phyloP scores from a whole-genome alignment of 2,329 filamentous ascomycete species.

The Penicillium sclerotiorum region DNA sequence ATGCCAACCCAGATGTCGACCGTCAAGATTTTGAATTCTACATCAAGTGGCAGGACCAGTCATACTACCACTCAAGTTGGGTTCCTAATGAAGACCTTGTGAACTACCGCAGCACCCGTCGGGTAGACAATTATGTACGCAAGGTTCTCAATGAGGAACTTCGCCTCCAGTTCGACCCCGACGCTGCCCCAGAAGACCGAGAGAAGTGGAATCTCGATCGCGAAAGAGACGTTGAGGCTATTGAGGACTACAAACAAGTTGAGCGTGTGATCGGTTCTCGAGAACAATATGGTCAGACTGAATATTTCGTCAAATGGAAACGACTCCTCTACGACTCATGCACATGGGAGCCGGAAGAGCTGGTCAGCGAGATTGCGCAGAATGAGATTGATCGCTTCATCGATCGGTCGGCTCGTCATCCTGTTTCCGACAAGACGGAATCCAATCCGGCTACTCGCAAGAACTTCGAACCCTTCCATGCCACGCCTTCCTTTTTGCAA shows the following conservation, averaged over 20 bases:
- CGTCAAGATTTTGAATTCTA: slow-evolving; percentile 81
- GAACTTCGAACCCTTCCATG: slow-evolving; percentile 70
- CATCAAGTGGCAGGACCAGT: slow-evolving; percentile 97
- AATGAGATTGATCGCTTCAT: slow-evolving; percentile 89
- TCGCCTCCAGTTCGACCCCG: slow-evolving; percentile 71
- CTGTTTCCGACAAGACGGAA: slow-evolving; percentile 77
- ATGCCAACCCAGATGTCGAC: slow-evolving; percentile 36
- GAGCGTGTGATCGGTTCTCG: slow-evolving; percentile 88
- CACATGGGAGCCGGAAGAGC: slow-evolving; percentile 83
- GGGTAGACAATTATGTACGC: slow-evolving; percentile 92
- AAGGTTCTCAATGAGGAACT: slow-evolving; percentile 81
- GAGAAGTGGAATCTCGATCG: slow-evolving; percentile 96
- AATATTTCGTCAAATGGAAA: slow-evolving; percentile 98
- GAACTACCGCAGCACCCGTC: slow-evolving; percentile 79
- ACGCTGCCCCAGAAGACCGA: slow-evolving; percentile 79
- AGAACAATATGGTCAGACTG: slow-evolving; percentile 69
- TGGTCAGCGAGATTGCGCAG: slow-evolving; percentile 78
- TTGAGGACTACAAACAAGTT: slow-evolving; percentile 87
- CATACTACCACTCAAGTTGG: slow-evolving; percentile 95
- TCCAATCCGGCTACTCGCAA: slow-evolving; percentile 74
- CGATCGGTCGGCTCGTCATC: slow-evolving; percentile 78
- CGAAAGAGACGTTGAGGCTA: slow-evolving; percentile 83
- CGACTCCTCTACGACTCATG: slow-evolving; percentile 89
- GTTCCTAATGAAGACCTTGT: slow-evolving; percentile 75
- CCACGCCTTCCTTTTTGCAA: slow-evolving; percentile 83